A percentile compares a stretch with the other conserved stretches of the same genome.
Evolutionary conservation across 257 asterid genomes (phyloP).

Genomic region (Marsdenia floribunda): DNA sequence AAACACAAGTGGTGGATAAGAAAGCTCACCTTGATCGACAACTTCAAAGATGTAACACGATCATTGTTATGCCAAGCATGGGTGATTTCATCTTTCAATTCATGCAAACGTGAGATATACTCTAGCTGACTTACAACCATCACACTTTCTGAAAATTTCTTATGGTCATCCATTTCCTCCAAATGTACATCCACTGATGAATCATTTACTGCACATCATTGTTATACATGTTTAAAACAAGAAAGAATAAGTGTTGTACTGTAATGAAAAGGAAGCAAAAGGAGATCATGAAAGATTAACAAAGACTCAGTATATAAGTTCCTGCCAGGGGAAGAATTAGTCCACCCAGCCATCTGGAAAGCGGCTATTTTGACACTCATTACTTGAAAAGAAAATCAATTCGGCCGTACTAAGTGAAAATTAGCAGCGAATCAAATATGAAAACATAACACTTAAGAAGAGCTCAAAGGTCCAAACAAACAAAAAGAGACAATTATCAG

Average conservation of each 20-base stretch:
- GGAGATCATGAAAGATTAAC: background rate
- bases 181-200: conserved; percentile 42
- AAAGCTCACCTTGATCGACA: conserved; percentile 69
- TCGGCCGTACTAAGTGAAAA: background rate
- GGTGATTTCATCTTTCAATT: conserved; percentile 58
- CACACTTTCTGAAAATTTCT: conserved; percentile 43
- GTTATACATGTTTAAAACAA: conserved; percentile 1
- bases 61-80: conserved; percentile 73
- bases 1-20: background rate
- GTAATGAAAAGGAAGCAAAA: background rate
- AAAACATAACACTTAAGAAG: background rate
- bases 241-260: background rate
- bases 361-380: background rate
- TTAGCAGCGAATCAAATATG: background rate
- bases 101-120: conserved; percentile 56
- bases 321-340: background rate
- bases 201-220: conserved; percentile 39
- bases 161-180: conserved; percentile 56
- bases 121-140: conserved; percentile 58
- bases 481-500: background rate
- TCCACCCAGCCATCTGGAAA: background rate
- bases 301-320: background rate
- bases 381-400: background rate
- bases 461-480: background rate
- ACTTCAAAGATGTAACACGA: conserved; percentile 69